Conservation (phyloP, 306 rosid species). For the Citrullus amarus region DNA sequence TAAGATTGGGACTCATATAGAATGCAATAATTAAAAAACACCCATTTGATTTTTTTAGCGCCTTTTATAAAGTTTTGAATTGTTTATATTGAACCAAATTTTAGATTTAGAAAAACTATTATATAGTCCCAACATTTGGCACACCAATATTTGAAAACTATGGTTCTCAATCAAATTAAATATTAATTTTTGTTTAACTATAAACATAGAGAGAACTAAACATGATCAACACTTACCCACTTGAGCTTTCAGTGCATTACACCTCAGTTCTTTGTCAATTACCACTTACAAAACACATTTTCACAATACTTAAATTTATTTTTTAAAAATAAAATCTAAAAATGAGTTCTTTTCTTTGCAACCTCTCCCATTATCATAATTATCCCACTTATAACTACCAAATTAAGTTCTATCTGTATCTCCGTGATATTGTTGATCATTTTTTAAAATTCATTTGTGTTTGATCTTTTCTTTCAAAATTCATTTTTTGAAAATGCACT, state of each 20-base stretch:
- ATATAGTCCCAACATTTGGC: background rate
- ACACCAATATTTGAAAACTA: background rate
- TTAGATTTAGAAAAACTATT: too few relatives aligned
- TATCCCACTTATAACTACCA: background rate
- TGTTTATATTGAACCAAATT: background rate
- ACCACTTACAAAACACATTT: background rate
- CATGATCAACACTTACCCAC: constrained; percentile 3
- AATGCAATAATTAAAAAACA: background rate
- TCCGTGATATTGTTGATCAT: background rate
- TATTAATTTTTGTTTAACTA: background rate
- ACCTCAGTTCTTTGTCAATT: background rate
- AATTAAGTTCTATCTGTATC: background rate
- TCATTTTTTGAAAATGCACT: too few relatives aligned
- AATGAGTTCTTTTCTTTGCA: background rate
- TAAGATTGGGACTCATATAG: background rate
- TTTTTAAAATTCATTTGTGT: background rate
- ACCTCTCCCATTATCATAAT: background rate
- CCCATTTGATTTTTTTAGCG: background rate
- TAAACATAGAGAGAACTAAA: background rate
- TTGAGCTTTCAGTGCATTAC: background rate
- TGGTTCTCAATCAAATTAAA: too few relatives aligned
- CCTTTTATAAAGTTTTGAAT: background rate
- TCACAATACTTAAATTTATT: background rate
- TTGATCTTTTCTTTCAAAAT: too few relatives aligned
- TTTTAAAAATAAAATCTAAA: background rate